Percentiles rank a stretch among this genome's conserved stretches.
Conservation (phyloP, 805 yeast genomes). For the Danielia reshetovae region DNA sequence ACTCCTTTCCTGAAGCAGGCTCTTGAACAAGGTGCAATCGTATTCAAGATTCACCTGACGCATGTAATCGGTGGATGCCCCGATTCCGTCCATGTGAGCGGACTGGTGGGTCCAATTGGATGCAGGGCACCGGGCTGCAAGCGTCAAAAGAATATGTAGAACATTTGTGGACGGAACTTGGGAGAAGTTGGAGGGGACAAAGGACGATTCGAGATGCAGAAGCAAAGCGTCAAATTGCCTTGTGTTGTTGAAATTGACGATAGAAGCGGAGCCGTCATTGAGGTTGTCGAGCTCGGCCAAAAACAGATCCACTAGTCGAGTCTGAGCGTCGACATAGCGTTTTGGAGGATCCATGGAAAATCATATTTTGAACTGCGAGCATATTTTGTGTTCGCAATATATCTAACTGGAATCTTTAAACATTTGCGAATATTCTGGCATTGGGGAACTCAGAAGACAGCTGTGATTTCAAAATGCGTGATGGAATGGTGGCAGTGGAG, state of each 20-base stretch:
- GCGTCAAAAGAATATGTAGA: slow-evolving; percentile 28
- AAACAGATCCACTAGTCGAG: slow-evolving; percentile 18
- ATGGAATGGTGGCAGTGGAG: too few species aligned
- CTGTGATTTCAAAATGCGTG: too few species aligned
- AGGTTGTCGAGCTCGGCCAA: slow-evolving; percentile 18
- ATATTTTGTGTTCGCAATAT: too few species aligned
- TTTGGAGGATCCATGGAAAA: slow-evolving; percentile 1
- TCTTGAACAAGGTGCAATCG: slow-evolving; percentile 15
- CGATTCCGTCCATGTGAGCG: slow-evolving; percentile 17
- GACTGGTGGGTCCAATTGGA: slow-evolving; percentile 23
- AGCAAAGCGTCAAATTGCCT: slow-evolving; percentile 28
- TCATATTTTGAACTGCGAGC: too few species aligned
- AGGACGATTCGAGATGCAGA: slow-evolving; percentile 21
- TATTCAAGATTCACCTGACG: slow-evolving; percentile 18
- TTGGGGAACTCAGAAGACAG: too few species aligned
- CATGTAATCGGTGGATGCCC: slow-evolving; percentile 19
- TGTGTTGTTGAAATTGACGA: slow-evolving; percentile 24
- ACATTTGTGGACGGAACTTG: slow-evolving; percentile 24
- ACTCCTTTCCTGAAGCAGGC: slow-evolving; percentile 21
- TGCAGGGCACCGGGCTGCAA: slow-evolving; percentile 25
- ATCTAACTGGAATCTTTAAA: too few species aligned
- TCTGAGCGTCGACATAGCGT: slow-evolving; percentile 15
- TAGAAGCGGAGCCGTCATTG: not conserved
- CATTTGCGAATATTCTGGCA: too few species aligned
- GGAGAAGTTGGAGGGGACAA: slow-evolving; percentile 6